phyloP scores from a whole-genome alignment of 495 filamentous ascomycete species.

The Daldinia concentrica region DNA sequence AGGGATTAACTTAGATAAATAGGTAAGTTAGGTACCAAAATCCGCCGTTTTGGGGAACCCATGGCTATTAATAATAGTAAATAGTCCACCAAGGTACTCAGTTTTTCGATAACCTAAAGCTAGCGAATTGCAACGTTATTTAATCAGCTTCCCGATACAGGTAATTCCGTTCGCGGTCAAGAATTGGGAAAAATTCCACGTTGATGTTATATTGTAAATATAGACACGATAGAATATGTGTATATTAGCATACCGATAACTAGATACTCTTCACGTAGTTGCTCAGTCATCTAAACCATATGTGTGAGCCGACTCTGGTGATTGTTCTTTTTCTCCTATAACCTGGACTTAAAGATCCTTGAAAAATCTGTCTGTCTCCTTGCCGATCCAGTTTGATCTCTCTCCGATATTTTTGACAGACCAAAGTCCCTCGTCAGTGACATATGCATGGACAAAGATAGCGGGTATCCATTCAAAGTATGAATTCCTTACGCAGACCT shows the following conservation, averaged over 20 bases:
- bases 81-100: conserved; percentile 31
- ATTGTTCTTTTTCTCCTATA: not conserved
- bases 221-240: too few relatives aligned
- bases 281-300: not conserved
- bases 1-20: not conserved
- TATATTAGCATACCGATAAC: not conserved
- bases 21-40: not conserved
- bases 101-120: not conserved
- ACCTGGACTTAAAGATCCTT: conserved; percentile 40
- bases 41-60: not conserved
- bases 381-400: conserved; percentile 43
- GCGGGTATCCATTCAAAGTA: conserved; percentile 75
- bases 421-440: conserved; percentile 62
- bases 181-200: conserved; percentile 1
- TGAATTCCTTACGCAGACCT: conserved; percentile 59
- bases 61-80: not conserved
- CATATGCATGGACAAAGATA: conserved; percentile 62
- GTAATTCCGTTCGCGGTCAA: conserved; percentile 6
- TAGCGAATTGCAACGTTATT: not conserved
- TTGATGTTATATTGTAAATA: not conserved
- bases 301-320: not conserved
- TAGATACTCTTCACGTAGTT: not conserved
- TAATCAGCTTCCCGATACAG: conserved; percentile 30
- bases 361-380: conserved; percentile 48
- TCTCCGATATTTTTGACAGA: conserved; percentile 43